These are phyloP conservation scores for Nannizziopsis barbatae DNA, from an alignment of 2,329 filamentous ascomycete species.

Conservation along the genomic window DNA sequence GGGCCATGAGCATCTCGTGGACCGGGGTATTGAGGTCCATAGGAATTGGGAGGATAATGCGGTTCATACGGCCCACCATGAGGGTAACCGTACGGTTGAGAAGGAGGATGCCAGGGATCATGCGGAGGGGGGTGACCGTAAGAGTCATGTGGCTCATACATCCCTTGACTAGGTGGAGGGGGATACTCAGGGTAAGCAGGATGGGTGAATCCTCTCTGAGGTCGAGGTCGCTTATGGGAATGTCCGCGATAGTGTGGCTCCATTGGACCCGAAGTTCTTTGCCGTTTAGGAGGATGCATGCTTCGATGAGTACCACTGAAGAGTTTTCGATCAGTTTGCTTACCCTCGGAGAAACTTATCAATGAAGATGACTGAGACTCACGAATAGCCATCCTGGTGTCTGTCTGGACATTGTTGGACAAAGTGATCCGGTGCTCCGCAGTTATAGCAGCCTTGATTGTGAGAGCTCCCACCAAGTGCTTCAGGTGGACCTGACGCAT, in stretches of 20 bases:
- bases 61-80: conserved; percentile 17
- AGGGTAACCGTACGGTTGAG: conserved; percentile 18
- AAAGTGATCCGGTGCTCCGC: conserved; percentile 25
- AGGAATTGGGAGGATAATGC: conserved; percentile 15
- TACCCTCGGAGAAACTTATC: not conserved
- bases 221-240: conserved; percentile 17
- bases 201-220: conserved; percentile 18
- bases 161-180: conserved; percentile 15
- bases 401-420: conserved; percentile 28
- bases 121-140: conserved; percentile 13
- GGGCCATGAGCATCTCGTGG: conserved; percentile 12
- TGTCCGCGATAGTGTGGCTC: conserved; percentile 13
- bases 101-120: conserved; percentile 18
- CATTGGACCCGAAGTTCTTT: conserved; percentile 16
- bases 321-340: conserved; percentile 10
- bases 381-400: conserved; percentile 24
- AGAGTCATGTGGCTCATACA: conserved; percentile 17
- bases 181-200: conserved; percentile 18
- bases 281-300: conserved; percentile 21
- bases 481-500: conserved; percentile 8
- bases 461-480: conserved; percentile 10
- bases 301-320: conserved; percentile 15
- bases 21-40: conserved; percentile 14
- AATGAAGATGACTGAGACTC: conserved; percentile 16
- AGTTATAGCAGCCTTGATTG: conserved; percentile 25